Base-by-base conservation (phyloP, 768 basidiomycete species). In the Amylocystis lapponica region DNA sequence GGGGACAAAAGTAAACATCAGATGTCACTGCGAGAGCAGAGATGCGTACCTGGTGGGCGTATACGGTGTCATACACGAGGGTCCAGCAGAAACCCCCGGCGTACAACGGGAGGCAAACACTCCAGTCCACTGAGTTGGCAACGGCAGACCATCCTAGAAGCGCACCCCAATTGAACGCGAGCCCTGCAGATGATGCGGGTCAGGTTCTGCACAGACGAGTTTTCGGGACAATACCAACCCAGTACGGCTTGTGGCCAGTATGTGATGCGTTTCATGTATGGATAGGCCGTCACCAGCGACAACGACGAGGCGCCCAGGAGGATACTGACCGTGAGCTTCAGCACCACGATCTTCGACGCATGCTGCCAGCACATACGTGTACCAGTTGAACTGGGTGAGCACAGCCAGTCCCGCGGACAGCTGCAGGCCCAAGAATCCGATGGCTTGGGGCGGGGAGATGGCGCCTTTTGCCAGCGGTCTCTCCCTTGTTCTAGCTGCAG, bases 141-240 rank as follows among this genome's bases (percentile, higher is more conserved):
- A 98, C 81, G 2, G 96, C 94, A 3, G 96, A 94, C 87, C 94
- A 97, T 19, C 96, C 96, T 14, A 98, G 78, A 1, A 99, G 65
- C 1, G 91, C 82, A 14, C 96, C 96, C 95, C 95, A 99, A 65
- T 97, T 98, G 64, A 94, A 99, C 0, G 94, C 83, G 35, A 98
- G 73, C 9, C 94, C 93, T 94, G 54, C 4, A 3, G 11, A 35
- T 4, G 13, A 32, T 25, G 14, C n/a, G n/a, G 4, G 35, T 32
- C 27, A 33, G 26, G 5, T 4, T 14, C 4, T 17, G 17, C 3
- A 11, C 17, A 20, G 37, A 39, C 12, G 36, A 26, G 7, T 6
- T 42, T 11, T 27, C 35, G 11, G 29, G 33, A 26, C 20, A 11
- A 16, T 32, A 55, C 79, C 45, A 46, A 90, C 94, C 95, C 17